Evolutionary conservation across 768 basidiomycete species (phyloP).

Genomic region (Hygrocybe punicea): DNA sequence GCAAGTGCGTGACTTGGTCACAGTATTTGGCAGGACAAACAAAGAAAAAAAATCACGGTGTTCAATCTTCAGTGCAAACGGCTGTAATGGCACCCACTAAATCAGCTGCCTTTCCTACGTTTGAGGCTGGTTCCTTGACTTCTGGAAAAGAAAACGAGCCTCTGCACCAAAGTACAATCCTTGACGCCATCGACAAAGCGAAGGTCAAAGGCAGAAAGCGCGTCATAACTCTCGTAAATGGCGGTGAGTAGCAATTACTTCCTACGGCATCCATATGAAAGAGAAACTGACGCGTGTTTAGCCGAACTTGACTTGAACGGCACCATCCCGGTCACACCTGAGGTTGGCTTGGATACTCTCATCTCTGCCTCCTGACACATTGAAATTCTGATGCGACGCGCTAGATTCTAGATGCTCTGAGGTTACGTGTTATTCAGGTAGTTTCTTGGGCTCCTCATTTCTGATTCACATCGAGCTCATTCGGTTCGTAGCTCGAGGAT

Average conservation of each 20-base stretch:
- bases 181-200: slow-evolving; percentile 19
- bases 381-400: slow-evolving; percentile 9
- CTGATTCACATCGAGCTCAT: background rate
- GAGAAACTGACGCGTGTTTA: slow-evolving; percentile 10
- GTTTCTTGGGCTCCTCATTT: background rate
- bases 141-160: background rate
- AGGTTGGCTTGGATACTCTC: slow-evolving; percentile 17
- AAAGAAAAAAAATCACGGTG: too few relatives aligned
- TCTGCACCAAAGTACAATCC: slow-evolving; percentile 15
- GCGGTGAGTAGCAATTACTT: too few relatives aligned
- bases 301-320: slow-evolving; percentile 26
- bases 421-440: slow-evolving; percentile 27
- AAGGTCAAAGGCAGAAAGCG: slow-evolving; percentile 13
- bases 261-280: too few relatives aligned
- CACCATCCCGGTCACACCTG: slow-evolving; percentile 14
- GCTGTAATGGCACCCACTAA: too few relatives aligned
- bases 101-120: too few relatives aligned
- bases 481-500: slow-evolving; percentile 32
- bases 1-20: too few relatives aligned
- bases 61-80: too few relatives aligned
- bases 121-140: too few relatives aligned
- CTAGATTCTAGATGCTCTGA: slow-evolving; percentile 31
- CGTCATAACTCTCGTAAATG: too few relatives aligned
- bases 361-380: background rate
- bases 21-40: too few relatives aligned